Conservation (phyloP, 176 grass and related monocot genomes). For the barley (Hordeum vulgare) region DNA sequence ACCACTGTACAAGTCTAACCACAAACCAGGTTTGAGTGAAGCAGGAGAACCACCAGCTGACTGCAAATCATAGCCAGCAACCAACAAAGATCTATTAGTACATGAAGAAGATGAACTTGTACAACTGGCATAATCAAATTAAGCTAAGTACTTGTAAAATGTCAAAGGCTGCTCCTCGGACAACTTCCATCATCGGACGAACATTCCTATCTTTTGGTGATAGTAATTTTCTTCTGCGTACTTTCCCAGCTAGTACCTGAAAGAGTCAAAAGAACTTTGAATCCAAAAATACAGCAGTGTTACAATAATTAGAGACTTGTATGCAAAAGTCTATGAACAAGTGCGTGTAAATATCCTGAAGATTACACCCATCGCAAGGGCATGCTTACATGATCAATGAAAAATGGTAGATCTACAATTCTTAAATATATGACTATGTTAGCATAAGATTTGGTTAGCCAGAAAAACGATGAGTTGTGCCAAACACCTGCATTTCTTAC, state of each 20-base stretch:
- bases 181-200: slow-evolving; percentile 96
- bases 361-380: neutral
- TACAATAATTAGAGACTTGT: neutral
- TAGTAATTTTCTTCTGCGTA: slow-evolving; percentile 75
- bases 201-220: slow-evolving; percentile 94
- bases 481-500: neutral
- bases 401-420: neutral
- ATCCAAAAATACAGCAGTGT: neutral
- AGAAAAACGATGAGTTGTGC: neutral
- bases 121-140: neutral
- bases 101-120: slow-evolving; percentile 2
- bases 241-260: slow-evolving; percentile 87
- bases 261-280: slow-evolving; percentile 6
- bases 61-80: slow-evolving; percentile 41
- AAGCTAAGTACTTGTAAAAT: slow-evolving; percentile 60
- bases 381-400: neutral
- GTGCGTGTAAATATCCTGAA: neutral
- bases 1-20: slow-evolving; percentile 96
- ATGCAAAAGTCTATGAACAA: neutral
- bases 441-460: neutral
- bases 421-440: neutral
- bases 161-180: slow-evolving; percentile 85
- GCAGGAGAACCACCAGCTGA: slow-evolving; percentile 84
- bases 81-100: neutral
- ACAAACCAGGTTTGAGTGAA: slow-evolving; percentile 78